A percentile compares a stretch with the other conserved stretches of the same genome.
These are phyloP conservation scores for Pilatotrama ljubarskyi DNA, from an alignment of 768 basidiomycete species.

Conservation along the genomic window DNA sequence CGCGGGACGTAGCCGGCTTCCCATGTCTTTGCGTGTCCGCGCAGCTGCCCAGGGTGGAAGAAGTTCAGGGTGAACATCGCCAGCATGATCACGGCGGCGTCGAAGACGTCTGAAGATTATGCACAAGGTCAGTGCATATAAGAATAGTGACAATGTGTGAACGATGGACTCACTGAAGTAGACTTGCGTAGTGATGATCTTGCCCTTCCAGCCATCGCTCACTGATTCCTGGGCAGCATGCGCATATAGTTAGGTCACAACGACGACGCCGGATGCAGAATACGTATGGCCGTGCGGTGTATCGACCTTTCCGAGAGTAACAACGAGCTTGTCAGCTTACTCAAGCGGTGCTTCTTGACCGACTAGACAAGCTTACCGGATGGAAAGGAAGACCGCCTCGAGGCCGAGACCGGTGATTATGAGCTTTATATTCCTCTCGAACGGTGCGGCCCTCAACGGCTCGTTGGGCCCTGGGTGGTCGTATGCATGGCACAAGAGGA, in stretches of 20 bases:
- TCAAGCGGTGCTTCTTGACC: slow-evolving; percentile 1
- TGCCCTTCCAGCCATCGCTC: slow-evolving; percentile 49
- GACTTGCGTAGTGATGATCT: slow-evolving; percentile 46
- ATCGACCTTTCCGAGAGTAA: slow-evolving; percentile 38
- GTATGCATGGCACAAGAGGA: slow-evolving; percentile 40
- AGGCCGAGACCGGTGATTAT: slow-evolving; percentile 26
- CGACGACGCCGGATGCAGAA: no score
- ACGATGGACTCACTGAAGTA: slow-evolving; percentile 40
- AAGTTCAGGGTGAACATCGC: slow-evolving; percentile 35
- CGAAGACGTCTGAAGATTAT: slow-evolving; percentile 27
- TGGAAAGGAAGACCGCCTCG: slow-evolving; percentile 28
- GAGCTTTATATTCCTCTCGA: slow-evolving; percentile 26
- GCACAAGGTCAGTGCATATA: not conserved
- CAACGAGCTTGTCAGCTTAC: not conserved
- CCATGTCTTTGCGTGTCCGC: slow-evolving; percentile 15
- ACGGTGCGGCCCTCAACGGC: slow-evolving; percentile 16
- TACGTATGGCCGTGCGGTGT: slow-evolving; percentile 41
- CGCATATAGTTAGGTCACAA: no score
- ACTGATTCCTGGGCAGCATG: slow-evolving; percentile 34
- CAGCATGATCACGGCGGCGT: slow-evolving; percentile 35
- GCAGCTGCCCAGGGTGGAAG: slow-evolving; percentile 34
- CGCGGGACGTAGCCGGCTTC: not conserved
- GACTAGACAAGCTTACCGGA: slow-evolving; percentile 25
- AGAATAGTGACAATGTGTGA: slow-evolving; percentile 1
- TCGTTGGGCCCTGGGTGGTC: no score